Conservation (phyloP, 2,329 filamentous ascomycete genomes). For the Fusarium humuli region DNA sequence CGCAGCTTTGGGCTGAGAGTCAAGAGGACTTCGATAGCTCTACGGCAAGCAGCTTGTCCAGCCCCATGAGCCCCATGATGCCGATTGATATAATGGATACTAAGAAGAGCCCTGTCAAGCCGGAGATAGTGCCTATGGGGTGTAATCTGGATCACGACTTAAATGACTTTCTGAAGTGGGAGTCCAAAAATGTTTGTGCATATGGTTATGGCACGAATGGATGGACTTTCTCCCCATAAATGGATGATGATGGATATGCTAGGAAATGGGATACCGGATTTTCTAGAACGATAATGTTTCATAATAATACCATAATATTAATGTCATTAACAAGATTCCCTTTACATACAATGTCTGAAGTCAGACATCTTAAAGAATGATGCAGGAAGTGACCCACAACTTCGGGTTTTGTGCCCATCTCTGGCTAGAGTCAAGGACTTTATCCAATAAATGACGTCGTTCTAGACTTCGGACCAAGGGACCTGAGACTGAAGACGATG, state of each 20-base stretch:
- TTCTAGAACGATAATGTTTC: background rate
- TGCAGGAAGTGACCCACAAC: background rate
- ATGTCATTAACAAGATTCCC: background rate
- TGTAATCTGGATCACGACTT: constrained; percentile 23
- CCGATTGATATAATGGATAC: background rate
- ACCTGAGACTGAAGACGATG: background rate
- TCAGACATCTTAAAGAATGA: background rate
- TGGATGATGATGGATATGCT: background rate
- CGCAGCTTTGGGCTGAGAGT: constrained; percentile 10
- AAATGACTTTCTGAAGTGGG: constrained; percentile 22
- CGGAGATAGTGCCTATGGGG: constrained; percentile 1
- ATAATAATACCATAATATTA: constrained; percentile 6
- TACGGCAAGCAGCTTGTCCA: background rate
- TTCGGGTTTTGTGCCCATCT: background rate
- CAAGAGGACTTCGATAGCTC: constrained; percentile 9
- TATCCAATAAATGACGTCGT: constrained; percentile 1
- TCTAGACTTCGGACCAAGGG: constrained; percentile 11
- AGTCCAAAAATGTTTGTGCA: constrained; percentile 18
- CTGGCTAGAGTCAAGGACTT: background rate
- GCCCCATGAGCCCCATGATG: constrained; percentile 8
- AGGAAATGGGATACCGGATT: background rate
- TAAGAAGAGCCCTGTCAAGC: background rate
- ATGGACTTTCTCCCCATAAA: background rate
- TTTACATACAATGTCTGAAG: background rate
- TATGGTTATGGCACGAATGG: constrained; percentile 23